These are phyloP conservation scores for Cyclospora cayetanensis DNA, from an alignment of 169 alveolate species.

Conservation along the genomic window DNA sequence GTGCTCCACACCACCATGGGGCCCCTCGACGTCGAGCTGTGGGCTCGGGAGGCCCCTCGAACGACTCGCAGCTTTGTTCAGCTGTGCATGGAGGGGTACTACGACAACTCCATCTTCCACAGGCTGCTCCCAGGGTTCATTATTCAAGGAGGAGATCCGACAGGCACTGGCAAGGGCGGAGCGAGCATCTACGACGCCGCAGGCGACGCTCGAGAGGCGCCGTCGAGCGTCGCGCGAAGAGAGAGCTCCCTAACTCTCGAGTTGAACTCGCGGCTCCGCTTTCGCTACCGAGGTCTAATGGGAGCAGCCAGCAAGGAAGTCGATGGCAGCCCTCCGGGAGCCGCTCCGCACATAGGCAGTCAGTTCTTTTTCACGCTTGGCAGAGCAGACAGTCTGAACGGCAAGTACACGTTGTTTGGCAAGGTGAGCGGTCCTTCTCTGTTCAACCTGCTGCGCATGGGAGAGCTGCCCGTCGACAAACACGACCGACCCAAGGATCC, in stretches of 20 bases:
- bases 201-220: background rate
- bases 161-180: conserved; percentile 72
- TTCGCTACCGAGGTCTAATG: conserved; percentile 71
- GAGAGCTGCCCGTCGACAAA: conserved; percentile 82
- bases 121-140: conserved; percentile 88
- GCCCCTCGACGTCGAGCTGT: conserved; percentile 88
- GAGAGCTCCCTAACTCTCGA: conserved; percentile 65
- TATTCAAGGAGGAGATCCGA: conserved; percentile 75
- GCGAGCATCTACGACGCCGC: conserved; percentile 2
- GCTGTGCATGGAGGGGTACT: conserved; percentile 87
- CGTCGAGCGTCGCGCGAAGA: conserved; percentile 3
- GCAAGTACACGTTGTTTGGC: conserved; percentile 60
- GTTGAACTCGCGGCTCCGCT: conserved; percentile 70
- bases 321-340: background rate
- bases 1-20: conserved; percentile 89
- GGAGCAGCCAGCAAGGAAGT: conserved; percentile 45
- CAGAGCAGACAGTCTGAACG: conserved; percentile 51
- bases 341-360: conserved; percentile 35
- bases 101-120: conserved; percentile 89
- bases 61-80: conserved; percentile 90
- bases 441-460: conserved; percentile 81
- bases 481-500: conserved; percentile 83
- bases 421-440: conserved; percentile 81
- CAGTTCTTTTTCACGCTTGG: conserved; percentile 76
- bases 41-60: conserved; percentile 92